Conservation (phyloP, 148 eudicot genomes). For the Camellia lanceoleosa region DNA sequence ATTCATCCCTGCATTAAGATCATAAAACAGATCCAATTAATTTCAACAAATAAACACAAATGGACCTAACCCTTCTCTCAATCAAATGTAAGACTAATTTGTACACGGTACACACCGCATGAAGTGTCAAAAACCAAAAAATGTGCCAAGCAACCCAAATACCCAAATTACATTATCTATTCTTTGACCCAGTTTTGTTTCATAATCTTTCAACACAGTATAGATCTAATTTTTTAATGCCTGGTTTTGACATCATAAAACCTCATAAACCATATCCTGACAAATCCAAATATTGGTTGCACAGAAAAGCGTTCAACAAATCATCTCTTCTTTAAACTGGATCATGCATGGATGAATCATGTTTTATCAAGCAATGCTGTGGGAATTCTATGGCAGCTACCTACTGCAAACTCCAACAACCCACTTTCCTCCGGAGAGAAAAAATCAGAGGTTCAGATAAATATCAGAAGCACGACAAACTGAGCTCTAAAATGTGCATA, state of each 20-base stretch:
- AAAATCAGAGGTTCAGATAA: too few species aligned
- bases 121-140: background rate
- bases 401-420: background rate
- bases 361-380: background rate
- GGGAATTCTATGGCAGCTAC: background rate
- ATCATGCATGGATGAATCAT: background rate
- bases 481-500: too few species aligned
- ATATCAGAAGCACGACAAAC: too few species aligned
- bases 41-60: background rate
- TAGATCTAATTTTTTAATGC: background rate
- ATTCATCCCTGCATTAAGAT: slow-evolving; percentile 71
- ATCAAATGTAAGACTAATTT: background rate
- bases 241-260: background rate
- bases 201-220: background rate
- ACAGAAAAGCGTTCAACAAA: background rate
- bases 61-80: background rate
- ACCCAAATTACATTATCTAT: background rate
- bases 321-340: background rate
- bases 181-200: background rate
- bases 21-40: slow-evolving; percentile 14
- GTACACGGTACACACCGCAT: background rate
- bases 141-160: background rate
- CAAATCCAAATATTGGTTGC: background rate
- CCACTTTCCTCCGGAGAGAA: background rate
- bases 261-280: background rate